Evolutionary conservation across 768 basidiomycete genomes (phyloP), one percentile per base, ranked within the genome.

Genomic region (Hemileccinum rubropunctum): DNA sequence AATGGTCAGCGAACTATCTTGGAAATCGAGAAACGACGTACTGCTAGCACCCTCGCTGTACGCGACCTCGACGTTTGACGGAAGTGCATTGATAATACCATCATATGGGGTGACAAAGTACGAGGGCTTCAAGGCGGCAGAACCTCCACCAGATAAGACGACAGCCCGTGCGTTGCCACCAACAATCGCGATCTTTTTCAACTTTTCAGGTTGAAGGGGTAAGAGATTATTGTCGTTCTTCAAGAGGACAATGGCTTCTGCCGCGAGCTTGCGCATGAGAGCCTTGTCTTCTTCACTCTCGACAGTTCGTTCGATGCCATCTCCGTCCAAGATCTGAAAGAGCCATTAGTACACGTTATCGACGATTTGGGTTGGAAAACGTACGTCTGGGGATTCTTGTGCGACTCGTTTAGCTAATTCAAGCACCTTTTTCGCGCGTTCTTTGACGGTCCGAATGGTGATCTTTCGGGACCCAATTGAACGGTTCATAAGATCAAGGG

Each of bases 31-130:
- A 36, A 51, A 13, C 7, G 26, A 53, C 76, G 21, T 57, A 87
- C 87, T 79, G 56, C 80, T 68, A 12, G 86, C 85, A 18, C 88
- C 88, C 61, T 88, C 86, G 46, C 77, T 76, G 57, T 83, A 88
- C 0, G 76, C 76, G 15, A 89, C 71, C 56, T 86, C 73, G 2
- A 83, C 74, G 28, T 72, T 69, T 1, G 53, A 9, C 3, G 72
- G 67, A 18, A 89, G 70, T 0, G 81, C 84, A 13, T 76, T 73
- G 15, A 78, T 74, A 28, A 94, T 82, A 2, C 91, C 91, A 26
- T 91, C 80, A 63, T 81, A 90, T 0, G 91, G 91, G 6, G 81
- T 82, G 41, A 86, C 67, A 54, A 87, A 86, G 72, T 88, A 93
- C 4, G 83, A 83, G 1, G 88, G 74, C 58, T 88, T 86, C 46